A percentile compares a stretch with the other conserved stretches of the same genome.
Conservation (phyloP, 2,329 filamentous ascomycete genomes). For the Colletotrichum brevisporum region DNA sequence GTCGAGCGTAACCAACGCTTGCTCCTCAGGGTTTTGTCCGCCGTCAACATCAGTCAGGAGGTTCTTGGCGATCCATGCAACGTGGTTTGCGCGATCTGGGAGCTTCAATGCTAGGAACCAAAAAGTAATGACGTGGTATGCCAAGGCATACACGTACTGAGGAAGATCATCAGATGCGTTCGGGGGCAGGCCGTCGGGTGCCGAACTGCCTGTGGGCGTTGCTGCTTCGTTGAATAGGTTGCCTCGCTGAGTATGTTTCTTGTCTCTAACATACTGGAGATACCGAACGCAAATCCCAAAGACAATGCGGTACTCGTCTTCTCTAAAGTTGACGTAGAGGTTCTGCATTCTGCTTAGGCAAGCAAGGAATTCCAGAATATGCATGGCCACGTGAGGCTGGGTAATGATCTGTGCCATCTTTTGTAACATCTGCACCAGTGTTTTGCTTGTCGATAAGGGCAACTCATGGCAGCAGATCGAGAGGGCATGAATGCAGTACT, state of each 20-base stretch:
- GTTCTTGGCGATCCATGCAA: slow-evolving; percentile 91
- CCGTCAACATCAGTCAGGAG: slow-evolving; percentile 85
- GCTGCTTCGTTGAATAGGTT: slow-evolving; percentile 60
- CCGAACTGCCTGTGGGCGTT: slow-evolving; percentile 30
- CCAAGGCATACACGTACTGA: slow-evolving; percentile 93
- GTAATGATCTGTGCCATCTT: slow-evolving; percentile 98
- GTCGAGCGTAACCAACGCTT: slow-evolving; percentile 93
- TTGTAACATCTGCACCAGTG: slow-evolving; percentile 86
- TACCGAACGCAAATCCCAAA: slow-evolving; percentile 97
- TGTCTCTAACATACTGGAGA: slow-evolving; percentile 87
- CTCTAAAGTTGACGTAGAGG: slow-evolving; percentile 88
- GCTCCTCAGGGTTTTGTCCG: slow-evolving; percentile 85
- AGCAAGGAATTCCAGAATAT: slow-evolving; percentile 96
- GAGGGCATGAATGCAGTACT: slow-evolving; percentile 93
- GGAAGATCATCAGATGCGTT: slow-evolving; percentile 78
- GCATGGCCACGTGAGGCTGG: slow-evolving; percentile 89
- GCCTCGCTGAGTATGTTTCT: slow-evolving; percentile 63
- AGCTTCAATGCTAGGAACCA: slow-evolving; percentile 96
- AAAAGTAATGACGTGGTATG: slow-evolving; percentile 95
- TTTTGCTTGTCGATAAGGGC: slow-evolving; percentile 87
- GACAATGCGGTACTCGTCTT: slow-evolving; percentile 93
- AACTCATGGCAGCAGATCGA: slow-evolving; percentile 97
- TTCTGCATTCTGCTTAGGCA: slow-evolving; percentile 87
- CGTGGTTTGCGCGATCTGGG: slow-evolving; percentile 84
- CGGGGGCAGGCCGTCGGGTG: slow-evolving; percentile 42